Conservation (phyloP, 2,329 filamentous ascomycete species). For the Paecilomyces formosus region DNA sequence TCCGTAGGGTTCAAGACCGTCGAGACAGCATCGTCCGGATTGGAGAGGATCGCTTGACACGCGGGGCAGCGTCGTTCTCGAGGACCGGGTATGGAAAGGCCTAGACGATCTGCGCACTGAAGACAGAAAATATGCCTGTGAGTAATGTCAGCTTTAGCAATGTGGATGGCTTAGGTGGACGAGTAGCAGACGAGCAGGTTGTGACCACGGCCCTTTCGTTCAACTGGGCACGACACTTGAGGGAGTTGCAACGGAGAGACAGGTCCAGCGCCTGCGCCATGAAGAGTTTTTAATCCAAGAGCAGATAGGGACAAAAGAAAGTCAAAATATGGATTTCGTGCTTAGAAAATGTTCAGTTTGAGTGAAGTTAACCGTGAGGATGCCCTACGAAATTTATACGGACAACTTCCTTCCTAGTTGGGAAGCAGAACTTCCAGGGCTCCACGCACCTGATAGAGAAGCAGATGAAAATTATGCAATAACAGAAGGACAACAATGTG, state of each 20-base stretch:
- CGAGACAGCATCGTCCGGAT: conserved; percentile 67
- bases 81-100: conserved; percentile 51
- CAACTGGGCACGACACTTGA: conserved; percentile 66
- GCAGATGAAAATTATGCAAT: neutral
- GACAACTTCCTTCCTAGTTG: neutral
- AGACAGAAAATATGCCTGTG: conserved; percentile 77
- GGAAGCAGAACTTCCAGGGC: neutral
- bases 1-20: conserved; percentile 70
- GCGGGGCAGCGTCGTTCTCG: conserved; percentile 62
- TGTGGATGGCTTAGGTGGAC: conserved; percentile 3
- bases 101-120: conserved; percentile 59
- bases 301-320: neutral
- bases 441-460: neutral
- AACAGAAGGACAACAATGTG: neutral
- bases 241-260: conserved; percentile 67
- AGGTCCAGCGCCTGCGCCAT: conserved; percentile 57
- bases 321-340: neutral
- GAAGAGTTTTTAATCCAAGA: neutral
- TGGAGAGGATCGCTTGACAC: conserved; percentile 60
- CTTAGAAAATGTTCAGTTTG: neutral
- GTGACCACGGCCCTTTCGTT: conserved; percentile 71
- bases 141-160: conserved; percentile 4
- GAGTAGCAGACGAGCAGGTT: conserved; percentile 64
- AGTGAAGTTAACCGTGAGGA: too few species aligned
- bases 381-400: neutral